These are phyloP conservation scores for Anthracocystis walkeri DNA, from an alignment of 1,284 basidiomycete species.

Conservation along the genomic window DNA sequence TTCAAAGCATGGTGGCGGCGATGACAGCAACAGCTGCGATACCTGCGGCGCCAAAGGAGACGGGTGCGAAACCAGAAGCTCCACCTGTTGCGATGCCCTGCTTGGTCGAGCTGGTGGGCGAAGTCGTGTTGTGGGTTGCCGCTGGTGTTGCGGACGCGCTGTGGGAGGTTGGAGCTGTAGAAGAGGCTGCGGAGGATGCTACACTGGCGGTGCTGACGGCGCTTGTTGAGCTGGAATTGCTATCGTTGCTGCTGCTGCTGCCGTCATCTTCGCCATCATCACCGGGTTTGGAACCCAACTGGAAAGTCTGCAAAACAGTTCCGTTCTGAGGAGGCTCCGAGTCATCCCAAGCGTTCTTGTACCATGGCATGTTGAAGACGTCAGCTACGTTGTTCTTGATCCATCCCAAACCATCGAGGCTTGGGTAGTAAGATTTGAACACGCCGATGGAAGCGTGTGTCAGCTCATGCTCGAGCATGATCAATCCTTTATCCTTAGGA, in stretches of 20 bases:
- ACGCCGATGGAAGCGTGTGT: slow-evolving; percentile 75
- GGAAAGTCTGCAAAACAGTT: slow-evolving; percentile 31
- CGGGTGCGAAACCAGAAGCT: slow-evolving; percentile 18
- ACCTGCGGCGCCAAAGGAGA: slow-evolving; percentile 14
- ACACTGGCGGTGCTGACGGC: neutral
- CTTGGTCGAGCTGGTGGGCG: neutral
- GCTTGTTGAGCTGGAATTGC: slow-evolving; percentile 5
- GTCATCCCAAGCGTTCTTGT: slow-evolving; percentile 53
- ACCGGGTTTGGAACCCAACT: slow-evolving; percentile 6
- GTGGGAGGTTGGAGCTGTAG: slow-evolving; percentile 1
- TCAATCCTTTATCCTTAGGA: slow-evolving; percentile 75
- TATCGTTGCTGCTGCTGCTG: neutral
- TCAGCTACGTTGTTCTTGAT: slow-evolving; percentile 56
- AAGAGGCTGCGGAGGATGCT: slow-evolving; percentile 1
- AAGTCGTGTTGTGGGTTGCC: neutral
- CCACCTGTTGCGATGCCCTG: slow-evolving; percentile 12
- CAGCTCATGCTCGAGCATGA: slow-evolving; percentile 87
- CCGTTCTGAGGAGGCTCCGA: slow-evolving; percentile 20
- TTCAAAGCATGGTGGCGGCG: slow-evolving; percentile 22
- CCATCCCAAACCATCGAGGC: slow-evolving; percentile 79
- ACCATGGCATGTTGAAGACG: slow-evolving; percentile 47
- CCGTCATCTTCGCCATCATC: too few species aligned
- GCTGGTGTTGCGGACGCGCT: neutral
- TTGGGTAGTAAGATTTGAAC: slow-evolving; percentile 78
- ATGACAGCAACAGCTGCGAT: slow-evolving; percentile 21